phyloP scores from a whole-genome alignment of 257 asterid species.

The Hygrophila difformis region DNA sequence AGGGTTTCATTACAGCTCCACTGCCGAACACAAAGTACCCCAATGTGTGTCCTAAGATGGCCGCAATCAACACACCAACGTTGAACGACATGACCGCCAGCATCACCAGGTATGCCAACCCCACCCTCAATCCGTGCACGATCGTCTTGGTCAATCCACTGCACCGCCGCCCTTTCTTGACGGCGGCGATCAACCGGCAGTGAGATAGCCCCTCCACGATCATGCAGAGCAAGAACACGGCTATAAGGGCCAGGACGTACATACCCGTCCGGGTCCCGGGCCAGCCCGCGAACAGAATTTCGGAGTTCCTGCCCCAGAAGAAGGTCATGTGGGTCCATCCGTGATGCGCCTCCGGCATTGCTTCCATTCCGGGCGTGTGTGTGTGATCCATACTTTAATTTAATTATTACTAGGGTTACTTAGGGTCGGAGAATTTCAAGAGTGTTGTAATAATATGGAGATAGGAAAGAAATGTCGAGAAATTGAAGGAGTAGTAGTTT shows the following conservation, averaged over 20 bases:
- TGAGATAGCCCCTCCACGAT: constrained; percentile 44
- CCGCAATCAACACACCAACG: constrained; percentile 49
- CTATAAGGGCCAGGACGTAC: constrained; percentile 42
- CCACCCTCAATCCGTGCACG: constrained; percentile 33
- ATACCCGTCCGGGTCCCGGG: constrained; percentile 51
- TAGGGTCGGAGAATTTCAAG: too few species aligned
- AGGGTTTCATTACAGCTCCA: too few species aligned
- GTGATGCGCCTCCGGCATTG: constrained; percentile 11
- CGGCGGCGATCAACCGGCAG: constrained; percentile 7
- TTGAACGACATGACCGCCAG: constrained; percentile 74
- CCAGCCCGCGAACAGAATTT: constrained; percentile 65
- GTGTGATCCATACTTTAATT: too few species aligned
- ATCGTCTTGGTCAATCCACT: constrained; percentile 31
- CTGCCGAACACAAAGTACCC: constrained; percentile 54
- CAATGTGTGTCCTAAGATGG: constrained; percentile 43
- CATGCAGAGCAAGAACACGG: constrained; percentile 34
- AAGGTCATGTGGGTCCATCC: constrained; percentile 78
- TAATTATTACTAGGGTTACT: too few species aligned
- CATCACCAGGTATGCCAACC: constrained; percentile 52
- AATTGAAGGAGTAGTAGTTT: too few species aligned
- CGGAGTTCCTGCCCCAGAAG: constrained; percentile 58
- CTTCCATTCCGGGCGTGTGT: too few species aligned
- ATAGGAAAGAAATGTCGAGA: too few species aligned
- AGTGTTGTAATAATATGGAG: too few species aligned
- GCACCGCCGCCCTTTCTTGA: constrained; percentile 5